Evolutionary conservation across 768 basidiomycete species (phyloP).

Genomic region (Scleroderma citrinum): DNA sequence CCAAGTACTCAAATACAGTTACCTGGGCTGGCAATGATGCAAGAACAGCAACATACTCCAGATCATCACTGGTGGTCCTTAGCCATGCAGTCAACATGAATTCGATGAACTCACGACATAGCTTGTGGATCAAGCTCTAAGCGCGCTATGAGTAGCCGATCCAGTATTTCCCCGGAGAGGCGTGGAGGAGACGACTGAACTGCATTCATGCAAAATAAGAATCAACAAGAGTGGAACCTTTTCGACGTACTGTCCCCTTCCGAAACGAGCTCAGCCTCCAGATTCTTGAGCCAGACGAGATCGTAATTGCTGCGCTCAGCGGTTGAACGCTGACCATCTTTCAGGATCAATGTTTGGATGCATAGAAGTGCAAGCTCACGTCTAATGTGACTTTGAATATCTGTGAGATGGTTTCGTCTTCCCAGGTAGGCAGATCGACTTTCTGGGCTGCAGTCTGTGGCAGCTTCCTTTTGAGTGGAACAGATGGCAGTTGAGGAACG

Average conservation of each 20-base stretch:
- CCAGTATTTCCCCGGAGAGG: slow-evolving; percentile 55
- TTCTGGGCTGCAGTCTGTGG: slow-evolving; percentile 29
- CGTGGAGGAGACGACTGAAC: slow-evolving; percentile 32
- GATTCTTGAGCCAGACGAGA: slow-evolving; percentile 76
- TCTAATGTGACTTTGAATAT: slow-evolving; percentile 77
- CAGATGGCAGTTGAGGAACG: slow-evolving; percentile 27
- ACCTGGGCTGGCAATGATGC: slow-evolving; percentile 72
- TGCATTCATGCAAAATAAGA: neutral
- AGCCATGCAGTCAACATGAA: slow-evolving; percentile 1
- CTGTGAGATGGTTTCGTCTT: slow-evolving; percentile 57
- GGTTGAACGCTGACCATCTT: slow-evolving; percentile 40
- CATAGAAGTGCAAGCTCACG: slow-evolving; percentile 39
- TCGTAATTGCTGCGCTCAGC: slow-evolving; percentile 61
- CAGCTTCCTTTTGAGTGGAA: slow-evolving; percentile 46
- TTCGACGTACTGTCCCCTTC: slow-evolving; percentile 43
- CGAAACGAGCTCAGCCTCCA: slow-evolving; percentile 60
- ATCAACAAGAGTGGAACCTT: neutral
- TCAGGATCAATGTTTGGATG: slow-evolving; percentile 2
- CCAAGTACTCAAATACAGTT: slow-evolving; percentile 85
- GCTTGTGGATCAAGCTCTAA: slow-evolving; percentile 71
- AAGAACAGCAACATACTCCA: slow-evolving; percentile 67
- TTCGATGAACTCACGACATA: slow-evolving; percentile 52
- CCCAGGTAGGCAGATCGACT: slow-evolving; percentile 63
- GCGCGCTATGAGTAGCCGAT: slow-evolving; percentile 77
- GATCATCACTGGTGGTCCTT: slow-evolving; percentile 48